Conservation (phyloP, 2,329 filamentous ascomycete genomes). For the Lasiodiplodia hormozganensis region DNA sequence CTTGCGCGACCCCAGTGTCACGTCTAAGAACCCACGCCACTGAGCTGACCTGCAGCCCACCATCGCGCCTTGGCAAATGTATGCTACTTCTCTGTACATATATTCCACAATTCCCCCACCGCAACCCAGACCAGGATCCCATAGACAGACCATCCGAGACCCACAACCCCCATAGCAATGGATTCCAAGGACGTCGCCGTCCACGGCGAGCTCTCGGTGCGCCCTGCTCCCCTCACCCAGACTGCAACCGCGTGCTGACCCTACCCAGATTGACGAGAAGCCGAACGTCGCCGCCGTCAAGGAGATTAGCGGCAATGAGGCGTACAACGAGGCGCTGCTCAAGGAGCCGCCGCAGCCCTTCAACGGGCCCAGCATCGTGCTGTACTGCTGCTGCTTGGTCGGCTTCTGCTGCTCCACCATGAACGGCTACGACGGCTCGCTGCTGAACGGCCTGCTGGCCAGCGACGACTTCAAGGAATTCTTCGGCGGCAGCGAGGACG, state of each 20-base stretch:
- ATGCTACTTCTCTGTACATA: constrained; percentile 1
- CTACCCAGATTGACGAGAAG: constrained; percentile 17
- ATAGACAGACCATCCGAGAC: background rate
- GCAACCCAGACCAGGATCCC: background rate
- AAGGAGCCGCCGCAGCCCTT: constrained; percentile 55
- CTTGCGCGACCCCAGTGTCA: constrained; percentile 7
- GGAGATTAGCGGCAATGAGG: constrained; percentile 59
- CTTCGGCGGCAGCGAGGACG: constrained; percentile 50
- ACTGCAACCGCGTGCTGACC: background rate
- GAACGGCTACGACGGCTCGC: constrained; percentile 57
- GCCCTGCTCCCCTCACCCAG: background rate
- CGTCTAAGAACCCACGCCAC: constrained; percentile 1
- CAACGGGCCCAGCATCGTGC: constrained; percentile 34
- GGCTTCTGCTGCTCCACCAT: constrained; percentile 38
- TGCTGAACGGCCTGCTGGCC: constrained; percentile 58
- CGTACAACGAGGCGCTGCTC: constrained; percentile 62
- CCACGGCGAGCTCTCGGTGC: constrained; percentile 11
- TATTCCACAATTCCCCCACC: background rate
- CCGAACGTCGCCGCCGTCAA: constrained; percentile 40
- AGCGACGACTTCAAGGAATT: constrained; percentile 54
- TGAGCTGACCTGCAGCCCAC: constrained; percentile 27
- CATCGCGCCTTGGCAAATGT: constrained; percentile 4
- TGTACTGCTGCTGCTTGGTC: constrained; percentile 35
- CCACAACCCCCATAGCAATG: background rate
- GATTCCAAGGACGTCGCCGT: constrained; percentile 20